Conservation (phyloP, 345 rosid species). For the Syzygium grande region DNA sequence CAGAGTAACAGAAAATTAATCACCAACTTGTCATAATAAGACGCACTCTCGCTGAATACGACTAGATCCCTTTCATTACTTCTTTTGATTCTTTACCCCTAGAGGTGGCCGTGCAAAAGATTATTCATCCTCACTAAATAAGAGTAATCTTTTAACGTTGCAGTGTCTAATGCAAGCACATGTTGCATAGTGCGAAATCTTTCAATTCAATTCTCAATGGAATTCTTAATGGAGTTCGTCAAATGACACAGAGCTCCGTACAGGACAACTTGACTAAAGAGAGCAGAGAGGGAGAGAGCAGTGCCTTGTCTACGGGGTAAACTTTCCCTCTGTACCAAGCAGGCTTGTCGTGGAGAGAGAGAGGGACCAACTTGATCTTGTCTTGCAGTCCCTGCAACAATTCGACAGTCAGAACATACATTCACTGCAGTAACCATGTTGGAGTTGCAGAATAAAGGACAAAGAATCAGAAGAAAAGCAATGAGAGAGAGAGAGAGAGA, state of each 20-base stretch:
- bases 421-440: background rate
- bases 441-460: background rate
- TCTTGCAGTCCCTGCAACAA: conserved; percentile 69
- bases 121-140: background rate
- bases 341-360: conserved; percentile 69
- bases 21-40: background rate
- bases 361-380: conserved; percentile 66
- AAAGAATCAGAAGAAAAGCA: background rate
- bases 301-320: conserved; percentile 68
- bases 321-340: conserved; percentile 90
- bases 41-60: background rate
- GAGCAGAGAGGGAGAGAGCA: background rate
- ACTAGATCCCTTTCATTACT: background rate
- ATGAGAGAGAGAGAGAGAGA: background rate
- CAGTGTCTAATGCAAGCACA: background rate
- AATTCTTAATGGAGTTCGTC: background rate
- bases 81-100: background rate
- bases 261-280: background rate
- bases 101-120: background rate
- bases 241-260: background rate
- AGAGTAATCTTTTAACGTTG: background rate
- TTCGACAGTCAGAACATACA: background rate
- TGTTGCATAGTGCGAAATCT: background rate
- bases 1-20: background rate
- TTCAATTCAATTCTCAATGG: background rate